Evolutionary conservation across 1,139 yeast species (phyloP).

Genomic region (Geotrichum fermentans): DNA sequence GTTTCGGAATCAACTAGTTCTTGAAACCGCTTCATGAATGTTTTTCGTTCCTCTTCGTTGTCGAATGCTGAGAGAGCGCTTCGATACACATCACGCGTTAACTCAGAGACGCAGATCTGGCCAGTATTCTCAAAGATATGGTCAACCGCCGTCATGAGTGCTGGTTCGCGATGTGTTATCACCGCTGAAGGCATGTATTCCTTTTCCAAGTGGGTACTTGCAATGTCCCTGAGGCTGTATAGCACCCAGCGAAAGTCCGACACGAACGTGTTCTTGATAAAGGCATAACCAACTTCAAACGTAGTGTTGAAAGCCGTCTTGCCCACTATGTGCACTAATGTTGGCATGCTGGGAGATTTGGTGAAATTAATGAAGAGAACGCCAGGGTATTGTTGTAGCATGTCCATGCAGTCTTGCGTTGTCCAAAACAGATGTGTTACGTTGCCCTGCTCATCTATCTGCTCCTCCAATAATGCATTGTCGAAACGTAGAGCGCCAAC

Average conservation of each 20-base stretch:
- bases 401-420: conserved; percentile 18
- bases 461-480: conserved; percentile 19
- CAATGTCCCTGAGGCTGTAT: conserved; percentile 15
- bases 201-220: conserved; percentile 14
- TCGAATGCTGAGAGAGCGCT: conserved; percentile 5
- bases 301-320: conserved; percentile 20
- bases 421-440: conserved; percentile 20
- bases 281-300: conserved; percentile 21
- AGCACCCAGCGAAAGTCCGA: conserved; percentile 19
- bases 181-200: conserved; percentile 19
- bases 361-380: conserved; percentile 19
- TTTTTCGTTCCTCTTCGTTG: conserved; percentile 4
- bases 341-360: conserved; percentile 6
- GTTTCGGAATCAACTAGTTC: conserved; percentile 21
- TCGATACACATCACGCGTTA: conserved; percentile 19
- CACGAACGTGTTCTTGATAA: conserved; percentile 7
- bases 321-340: conserved; percentile 20
- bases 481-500: conserved; percentile 21
- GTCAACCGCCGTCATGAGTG: conserved; percentile 19
- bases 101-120: conserved; percentile 19
- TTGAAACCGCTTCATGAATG: conserved; percentile 16
- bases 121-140: conserved; percentile 17
- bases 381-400: conserved; percentile 20
- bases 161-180: conserved; percentile 16
- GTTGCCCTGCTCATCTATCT: conserved; percentile 16